phyloP scores from a whole-genome alignment of 176 grass and related monocot species.

The Raddia distichophylla region DNA sequence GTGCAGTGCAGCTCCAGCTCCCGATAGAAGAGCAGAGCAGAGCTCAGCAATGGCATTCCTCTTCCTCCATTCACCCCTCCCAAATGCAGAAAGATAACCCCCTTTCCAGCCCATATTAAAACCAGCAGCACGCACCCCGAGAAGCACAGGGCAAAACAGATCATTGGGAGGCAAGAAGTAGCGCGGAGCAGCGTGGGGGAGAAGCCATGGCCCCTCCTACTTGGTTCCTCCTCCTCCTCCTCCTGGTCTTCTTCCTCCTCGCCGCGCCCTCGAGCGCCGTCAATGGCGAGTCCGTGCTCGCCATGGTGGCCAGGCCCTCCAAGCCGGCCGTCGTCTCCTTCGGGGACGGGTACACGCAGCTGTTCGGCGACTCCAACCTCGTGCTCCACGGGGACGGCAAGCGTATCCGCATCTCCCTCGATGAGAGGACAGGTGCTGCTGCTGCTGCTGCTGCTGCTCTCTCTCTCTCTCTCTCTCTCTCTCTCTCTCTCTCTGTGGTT shows the following conservation, averaged over 20 bases:
- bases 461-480: too few relatives aligned
- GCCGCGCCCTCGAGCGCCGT: too few relatives aligned
- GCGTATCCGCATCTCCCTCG: conserved; percentile 38
- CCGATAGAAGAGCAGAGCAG: background rate
- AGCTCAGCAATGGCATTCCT: background rate
- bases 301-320: background rate
- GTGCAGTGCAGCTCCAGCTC: background rate
- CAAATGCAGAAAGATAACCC: background rate
- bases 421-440: conserved; percentile 24
- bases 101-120: background rate
- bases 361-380: conserved; percentile 46
- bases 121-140: background rate
- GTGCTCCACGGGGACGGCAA: conserved; percentile 22
- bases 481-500: background rate
- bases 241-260: background rate
- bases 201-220: background rate
- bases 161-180: background rate
- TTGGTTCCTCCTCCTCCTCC: background rate
- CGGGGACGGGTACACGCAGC: conserved; percentile 37
- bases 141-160: background rate
- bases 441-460: background rate
- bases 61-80: background rate
- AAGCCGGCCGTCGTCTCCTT: conserved; percentile 10
- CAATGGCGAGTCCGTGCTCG: background rate
- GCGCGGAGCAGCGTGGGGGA: background rate